Evolutionary conservation across 176 grass and related monocot genomes (phyloP), one percentile per base, ranked within the genome.

Genomic region (Oryza glumipatula): DNA sequence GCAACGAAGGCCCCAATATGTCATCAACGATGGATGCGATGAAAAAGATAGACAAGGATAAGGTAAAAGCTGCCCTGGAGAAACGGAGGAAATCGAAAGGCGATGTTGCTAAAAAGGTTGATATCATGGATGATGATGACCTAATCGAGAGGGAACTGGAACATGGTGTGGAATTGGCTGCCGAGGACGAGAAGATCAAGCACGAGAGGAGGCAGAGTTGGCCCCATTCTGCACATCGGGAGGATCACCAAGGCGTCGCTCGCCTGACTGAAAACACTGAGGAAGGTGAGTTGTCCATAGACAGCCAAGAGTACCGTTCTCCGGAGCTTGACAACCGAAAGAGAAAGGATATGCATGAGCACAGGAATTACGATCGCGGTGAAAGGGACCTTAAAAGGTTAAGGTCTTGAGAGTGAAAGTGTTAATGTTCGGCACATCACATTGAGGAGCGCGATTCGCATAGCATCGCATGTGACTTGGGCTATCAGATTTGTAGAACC

Each of bases 121-220:
- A 97, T 14, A 43, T 82, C 8, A 67, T 89, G 58, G 89, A 90
- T 77, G 92, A 89, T 14, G 95, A 94, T 82, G 92, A 89, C 72
- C 90, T 94, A 35, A 88, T 91, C 12, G 90, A 89, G 82, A 94
- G 95, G 80, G 95, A 94, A 83, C 78, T 97, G 81, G 95, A 97
- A 76, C 86, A 94, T 81, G 92, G 90, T 24, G 88, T 91, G 69
- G 95, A 97, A 78, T 85, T 88, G 77, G 95, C 88, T 80, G 93
- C 86, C 5, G 81, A 87, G 76, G 89, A 90, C n/a, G 87, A 91
- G 77, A 89, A 58, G 76, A 87, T 74, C 6, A 88, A 87, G 45
- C 86, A 88, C 5, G 86, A 73, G 21, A 84, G 76, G 71, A 86
- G 47, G 72, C 86, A 91, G 76, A 86, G 67, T 32, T 82, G 82